Conservation (phyloP, 495 filamentous ascomycete species). For the Lasiosphaeria hispida region DNA sequence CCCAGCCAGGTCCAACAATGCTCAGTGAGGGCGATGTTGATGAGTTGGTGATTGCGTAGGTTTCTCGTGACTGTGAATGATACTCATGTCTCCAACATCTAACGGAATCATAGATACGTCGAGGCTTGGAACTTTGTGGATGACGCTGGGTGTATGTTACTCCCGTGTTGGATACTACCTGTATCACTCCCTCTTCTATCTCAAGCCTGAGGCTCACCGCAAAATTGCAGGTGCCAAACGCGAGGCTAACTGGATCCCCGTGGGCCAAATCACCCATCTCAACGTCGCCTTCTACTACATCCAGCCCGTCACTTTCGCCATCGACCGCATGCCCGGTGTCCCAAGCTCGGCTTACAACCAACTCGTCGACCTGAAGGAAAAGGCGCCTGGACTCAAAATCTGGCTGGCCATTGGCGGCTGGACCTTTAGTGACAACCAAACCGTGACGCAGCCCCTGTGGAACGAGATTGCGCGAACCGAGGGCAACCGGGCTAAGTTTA, state of each 20-base stretch:
- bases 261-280: conserved; percentile 19
- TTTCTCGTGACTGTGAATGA: too few relatives aligned
- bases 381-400: conserved; percentile 35
- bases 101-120: too few relatives aligned
- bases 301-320: conserved; percentile 13
- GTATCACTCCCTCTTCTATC: background rate
- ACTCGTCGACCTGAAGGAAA: conserved; percentile 33
- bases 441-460: conserved; percentile 31
- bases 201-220: background rate
- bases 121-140: background rate
- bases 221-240: background rate
- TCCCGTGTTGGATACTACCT: too few relatives aligned
- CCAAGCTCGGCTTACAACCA: conserved; percentile 15
- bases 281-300: conserved; percentile 25
- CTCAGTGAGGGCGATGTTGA: too few relatives aligned
- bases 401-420: conserved; percentile 47
- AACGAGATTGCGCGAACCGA: conserved; percentile 6
- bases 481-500: conserved; percentile 37
- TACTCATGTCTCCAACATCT: too few relatives aligned
- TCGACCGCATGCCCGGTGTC: conserved; percentile 14
- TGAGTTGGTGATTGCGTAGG: too few relatives aligned
- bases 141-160: too few relatives aligned
- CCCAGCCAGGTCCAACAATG: too few relatives aligned
- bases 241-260: conserved; percentile 6
- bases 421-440: conserved; percentile 42